Conservation (phyloP, 2,329 filamentous ascomycete species). For the Xylaria sp. region DNA sequence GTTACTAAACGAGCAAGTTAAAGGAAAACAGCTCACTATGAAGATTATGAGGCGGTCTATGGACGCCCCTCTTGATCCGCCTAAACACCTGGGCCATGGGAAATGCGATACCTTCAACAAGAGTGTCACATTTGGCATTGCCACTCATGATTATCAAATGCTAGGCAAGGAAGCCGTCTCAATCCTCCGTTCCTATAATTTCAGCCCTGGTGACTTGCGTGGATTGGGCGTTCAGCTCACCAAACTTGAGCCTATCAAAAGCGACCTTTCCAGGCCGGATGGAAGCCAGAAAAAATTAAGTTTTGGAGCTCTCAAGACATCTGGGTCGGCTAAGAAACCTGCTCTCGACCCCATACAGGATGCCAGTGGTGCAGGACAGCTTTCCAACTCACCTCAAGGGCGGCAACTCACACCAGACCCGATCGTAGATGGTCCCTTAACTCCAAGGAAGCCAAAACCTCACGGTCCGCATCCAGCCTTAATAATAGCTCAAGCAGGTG, state of each 20-base stretch:
- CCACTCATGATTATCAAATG: conserved; percentile 78
- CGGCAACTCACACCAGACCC: conserved; percentile 58
- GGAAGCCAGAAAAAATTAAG: conserved; percentile 83
- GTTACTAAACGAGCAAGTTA: conserved; percentile 84
- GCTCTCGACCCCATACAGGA: conserved; percentile 62
- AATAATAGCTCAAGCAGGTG: conserved; percentile 61
- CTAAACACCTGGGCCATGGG: conserved; percentile 93
- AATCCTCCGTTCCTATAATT: conserved; percentile 81
- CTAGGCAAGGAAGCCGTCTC: conserved; percentile 87
- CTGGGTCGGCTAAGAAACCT: conserved; percentile 54
- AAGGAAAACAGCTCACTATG: conserved; percentile 87
- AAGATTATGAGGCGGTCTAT: conserved; percentile 91
- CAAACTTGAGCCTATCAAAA: conserved; percentile 84
- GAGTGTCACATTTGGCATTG: conserved; percentile 82
- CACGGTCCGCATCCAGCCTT: conserved; percentile 62
- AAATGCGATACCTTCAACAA: conserved; percentile 97
- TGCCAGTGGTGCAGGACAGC: conserved; percentile 52
- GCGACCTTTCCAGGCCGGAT: conserved; percentile 64
- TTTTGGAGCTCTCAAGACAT: conserved; percentile 69
- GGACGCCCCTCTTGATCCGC: conserved; percentile 89
- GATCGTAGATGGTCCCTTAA: conserved; percentile 66
- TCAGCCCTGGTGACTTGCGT: conserved; percentile 91
- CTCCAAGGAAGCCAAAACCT: conserved; percentile 62
- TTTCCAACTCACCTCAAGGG: conserved; percentile 47
- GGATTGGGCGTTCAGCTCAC: conserved; percentile 94